Percentiles rank a stretch among this genome's conserved stretches.
Evolutionary conservation across 371 early-diverging fungal genomes (phyloP).

Genomic region (Mucor lusitanicus): DNA sequence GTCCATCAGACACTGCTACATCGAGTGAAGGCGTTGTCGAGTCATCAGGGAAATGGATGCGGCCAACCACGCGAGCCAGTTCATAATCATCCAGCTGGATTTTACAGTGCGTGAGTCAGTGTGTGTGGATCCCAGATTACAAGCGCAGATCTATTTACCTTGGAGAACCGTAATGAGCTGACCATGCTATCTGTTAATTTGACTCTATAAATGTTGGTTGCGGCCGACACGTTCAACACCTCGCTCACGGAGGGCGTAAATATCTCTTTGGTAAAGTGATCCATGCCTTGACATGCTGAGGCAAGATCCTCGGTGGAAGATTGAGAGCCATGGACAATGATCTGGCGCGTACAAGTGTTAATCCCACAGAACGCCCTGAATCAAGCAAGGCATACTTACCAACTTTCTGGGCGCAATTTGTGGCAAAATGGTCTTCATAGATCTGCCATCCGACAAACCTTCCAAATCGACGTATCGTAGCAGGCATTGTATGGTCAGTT

Average conservation of each 20-base stretch:
- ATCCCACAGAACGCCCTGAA: not conserved
- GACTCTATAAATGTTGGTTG: slow-evolving; percentile 81
- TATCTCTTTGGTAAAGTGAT: slow-evolving; percentile 79
- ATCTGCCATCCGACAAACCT: slow-evolving; percentile 87
- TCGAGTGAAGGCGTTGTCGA: slow-evolving; percentile 80
- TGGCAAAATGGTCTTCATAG: slow-evolving; percentile 84
- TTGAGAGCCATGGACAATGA: slow-evolving; percentile 81
- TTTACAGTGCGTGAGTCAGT: too few relatives aligned
- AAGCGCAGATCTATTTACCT: slow-evolving; percentile 39
- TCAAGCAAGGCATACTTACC: slow-evolving; percentile 39
- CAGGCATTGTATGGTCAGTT: slow-evolving; percentile 68
- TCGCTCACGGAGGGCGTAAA: slow-evolving; percentile 81
- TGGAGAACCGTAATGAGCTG: slow-evolving; percentile 73
- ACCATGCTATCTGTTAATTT: slow-evolving; percentile 86
- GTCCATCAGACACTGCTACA: slow-evolving; percentile 52
- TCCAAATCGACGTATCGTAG: slow-evolving; percentile 88
- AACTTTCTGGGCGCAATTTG: slow-evolving; percentile 85
- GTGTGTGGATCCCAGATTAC: too few relatives aligned
- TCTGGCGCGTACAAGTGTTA: slow-evolving; percentile 41
- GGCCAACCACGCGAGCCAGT: slow-evolving; percentile 73
- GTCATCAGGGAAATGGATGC: slow-evolving; percentile 67
- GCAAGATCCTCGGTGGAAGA: slow-evolving; percentile 67
- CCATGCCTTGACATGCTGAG: slow-evolving; percentile 56
- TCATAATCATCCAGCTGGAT: slow-evolving; percentile 73
- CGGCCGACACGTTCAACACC: slow-evolving; percentile 85